phyloP scores from a whole-genome alignment of 1,284 basidiomycete species.

The Ganoderma lucidum region DNA sequence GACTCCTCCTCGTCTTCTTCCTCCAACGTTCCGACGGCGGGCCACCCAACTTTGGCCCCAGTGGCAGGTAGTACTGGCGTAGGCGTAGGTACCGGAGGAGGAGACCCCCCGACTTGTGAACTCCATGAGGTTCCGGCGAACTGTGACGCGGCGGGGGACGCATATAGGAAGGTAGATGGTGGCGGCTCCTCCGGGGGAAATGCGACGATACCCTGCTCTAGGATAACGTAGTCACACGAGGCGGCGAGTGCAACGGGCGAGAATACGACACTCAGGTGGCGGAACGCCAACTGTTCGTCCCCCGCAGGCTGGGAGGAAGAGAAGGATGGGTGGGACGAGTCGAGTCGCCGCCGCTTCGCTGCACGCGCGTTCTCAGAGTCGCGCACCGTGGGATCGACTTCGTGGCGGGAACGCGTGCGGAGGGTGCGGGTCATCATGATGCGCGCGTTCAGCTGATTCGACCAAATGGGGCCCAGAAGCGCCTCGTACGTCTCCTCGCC shows the following conservation, averaged over 20 bases:
- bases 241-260: conserved; percentile 65
- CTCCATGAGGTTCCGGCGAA: background rate
- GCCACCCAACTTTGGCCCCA: background rate
- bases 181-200: conserved; percentile 32
- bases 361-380: background rate
- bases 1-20: conserved; percentile 17
- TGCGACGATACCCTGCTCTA: conserved; percentile 59
- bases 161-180: conserved; percentile 21
- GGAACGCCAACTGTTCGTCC: conserved; percentile 57
- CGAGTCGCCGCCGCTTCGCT: conserved; percentile 9
- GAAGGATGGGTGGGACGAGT: background rate
- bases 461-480: conserved; percentile 88
- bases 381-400: conserved; percentile 7
- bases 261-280: conserved; percentile 79
- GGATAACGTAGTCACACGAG: conserved; percentile 79
- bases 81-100: background rate
- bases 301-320: conserved; percentile 20
- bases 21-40: background rate
- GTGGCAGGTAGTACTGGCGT: background rate
- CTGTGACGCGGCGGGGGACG: conserved; percentile 4
- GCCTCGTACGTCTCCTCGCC: conserved; percentile 78
- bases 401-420: conserved; percentile 47
- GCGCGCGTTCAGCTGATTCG: conserved; percentile 86
- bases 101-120: background rate
- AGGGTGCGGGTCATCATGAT: conserved; percentile 85